Evolutionary conservation across 2,329 filamentous ascomycete species (phyloP).

Genomic region (Dichotomopilus funicola): DNA sequence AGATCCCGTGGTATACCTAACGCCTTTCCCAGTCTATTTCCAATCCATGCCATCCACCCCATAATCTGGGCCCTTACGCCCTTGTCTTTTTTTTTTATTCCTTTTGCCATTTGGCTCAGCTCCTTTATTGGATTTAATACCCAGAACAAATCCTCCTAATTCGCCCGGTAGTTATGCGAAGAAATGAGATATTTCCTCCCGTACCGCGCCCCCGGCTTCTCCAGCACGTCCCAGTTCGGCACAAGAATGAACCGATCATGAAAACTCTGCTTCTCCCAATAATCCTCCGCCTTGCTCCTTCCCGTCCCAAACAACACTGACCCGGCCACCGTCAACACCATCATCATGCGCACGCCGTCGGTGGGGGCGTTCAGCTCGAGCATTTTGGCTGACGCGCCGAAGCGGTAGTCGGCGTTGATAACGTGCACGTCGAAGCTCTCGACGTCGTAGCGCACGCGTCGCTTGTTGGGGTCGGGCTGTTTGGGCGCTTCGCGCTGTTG

Average conservation of each 20-base stretch:
- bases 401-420: constrained; percentile 60
- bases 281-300: constrained; percentile 40
- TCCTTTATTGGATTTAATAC: not conserved
- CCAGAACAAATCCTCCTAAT: constrained; percentile 28
- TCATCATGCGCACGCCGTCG: constrained; percentile 61
- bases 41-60: not conserved
- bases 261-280: constrained; percentile 57
- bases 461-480: constrained; percentile 34
- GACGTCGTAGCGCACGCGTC: constrained; percentile 59
- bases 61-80: too few species aligned
- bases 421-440: constrained; percentile 73
- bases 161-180: constrained; percentile 63
- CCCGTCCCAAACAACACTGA: constrained; percentile 61
- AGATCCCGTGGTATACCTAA: not conserved
- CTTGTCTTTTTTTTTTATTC: not conserved
- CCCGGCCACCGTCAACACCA: constrained; percentile 60
- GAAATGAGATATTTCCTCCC: constrained; percentile 58
- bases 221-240: constrained; percentile 60
- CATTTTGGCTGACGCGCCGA: constrained; percentile 43
- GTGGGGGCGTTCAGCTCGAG: constrained; percentile 41
- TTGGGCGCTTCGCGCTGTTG: constrained; percentile 45
- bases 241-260: constrained; percentile 76
- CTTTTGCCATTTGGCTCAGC: too few species aligned
- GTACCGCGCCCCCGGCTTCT: constrained; percentile 46
- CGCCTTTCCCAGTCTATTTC: not conserved